Evolutionary conservation across 73 alveolate genomes (phyloP).

Genomic region (Blepharisma stoltei): DNA sequence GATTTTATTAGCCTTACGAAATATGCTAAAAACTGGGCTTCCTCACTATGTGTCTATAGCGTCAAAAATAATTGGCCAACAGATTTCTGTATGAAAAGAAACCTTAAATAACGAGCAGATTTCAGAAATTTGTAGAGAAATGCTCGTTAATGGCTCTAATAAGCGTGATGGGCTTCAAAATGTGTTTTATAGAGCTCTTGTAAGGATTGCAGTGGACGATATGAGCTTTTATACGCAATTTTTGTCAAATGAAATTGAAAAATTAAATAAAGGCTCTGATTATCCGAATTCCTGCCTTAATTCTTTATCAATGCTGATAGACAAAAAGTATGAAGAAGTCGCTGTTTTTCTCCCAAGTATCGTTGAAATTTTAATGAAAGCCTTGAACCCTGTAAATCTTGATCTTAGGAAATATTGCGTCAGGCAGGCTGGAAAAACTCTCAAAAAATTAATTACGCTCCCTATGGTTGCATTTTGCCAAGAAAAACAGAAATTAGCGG

Average conservation of each 20-base stretch:
- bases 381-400: slow-evolving; percentile 4
- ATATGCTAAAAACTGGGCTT: slow-evolving; percentile 1
- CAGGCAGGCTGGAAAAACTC: neutral
- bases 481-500: slow-evolving; percentile 83
- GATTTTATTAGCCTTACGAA: neutral
- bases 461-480: slow-evolving; percentile 91
- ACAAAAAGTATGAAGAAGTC: slow-evolving; percentile 5
- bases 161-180: neutral
- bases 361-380: neutral
- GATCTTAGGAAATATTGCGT: neutral
- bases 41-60: neutral
- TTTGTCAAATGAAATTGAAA: slow-evolving; percentile 16
- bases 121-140: neutral
- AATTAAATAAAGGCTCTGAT: neutral
- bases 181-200: slow-evolving; percentile 9
- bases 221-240: neutral
- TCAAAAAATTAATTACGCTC: slow-evolving; percentile 40
- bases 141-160: neutral
- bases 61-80: neutral
- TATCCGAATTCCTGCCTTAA: slow-evolving; percentile 15
- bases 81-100: neutral
- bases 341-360: neutral
- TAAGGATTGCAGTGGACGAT: neutral
- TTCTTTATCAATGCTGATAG: neutral
- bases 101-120: neutral